Evolutionary conservation across 202 grass and related monocot genomes (phyloP), one percentile per base, ranked within the genome.

Genomic region (Zoysia matrella): DNA sequence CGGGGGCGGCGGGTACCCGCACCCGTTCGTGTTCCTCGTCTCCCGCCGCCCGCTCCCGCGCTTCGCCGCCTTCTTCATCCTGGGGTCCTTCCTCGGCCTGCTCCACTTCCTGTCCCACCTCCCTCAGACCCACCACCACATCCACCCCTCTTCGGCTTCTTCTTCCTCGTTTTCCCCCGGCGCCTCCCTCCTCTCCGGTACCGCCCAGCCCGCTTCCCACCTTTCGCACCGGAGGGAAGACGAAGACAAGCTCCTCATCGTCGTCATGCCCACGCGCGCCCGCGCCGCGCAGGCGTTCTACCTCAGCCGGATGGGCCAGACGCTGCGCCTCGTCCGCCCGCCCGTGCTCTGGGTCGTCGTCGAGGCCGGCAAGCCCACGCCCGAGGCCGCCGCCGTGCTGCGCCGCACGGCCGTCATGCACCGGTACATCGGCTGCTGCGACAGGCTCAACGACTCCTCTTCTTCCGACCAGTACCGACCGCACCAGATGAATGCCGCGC

Each of bases 261-360:
- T 92, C 15, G 79, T 96, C 7, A 99, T 93, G 61, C 91, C 96
- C 11, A 99, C 96, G 43, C 94, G 90, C 52, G 89, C 92, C 13
- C 84, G 92, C 62, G 87, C 90, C 9, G 75, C 89, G 16, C 95
- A 98, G 87, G 84, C 86, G 0, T 95, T 90, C 82, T 95, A 93
- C 92, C 86, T 98, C 8, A 87, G 58, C 73, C 82, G 95, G 50
- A 73, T 95, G 84, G 95, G 80, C 73, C 92, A 98, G 70, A 95
- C 92, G 58, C 84, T 98, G 76, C 80, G 84, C 69, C 90, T 98
- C n/a, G 89, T 88, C 3, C 46, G 36, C 44, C 46, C 86, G 45
- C 95, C 95, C 2, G 41, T 95, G 7, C 82, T 95, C 62, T 98
- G 92, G 95, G 47, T 98, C 42, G 90, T 98, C 80, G 90, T 98